phyloP scores from a whole-genome alignment of 805 yeast species.

The Monosporozyma aerobia region DNA sequence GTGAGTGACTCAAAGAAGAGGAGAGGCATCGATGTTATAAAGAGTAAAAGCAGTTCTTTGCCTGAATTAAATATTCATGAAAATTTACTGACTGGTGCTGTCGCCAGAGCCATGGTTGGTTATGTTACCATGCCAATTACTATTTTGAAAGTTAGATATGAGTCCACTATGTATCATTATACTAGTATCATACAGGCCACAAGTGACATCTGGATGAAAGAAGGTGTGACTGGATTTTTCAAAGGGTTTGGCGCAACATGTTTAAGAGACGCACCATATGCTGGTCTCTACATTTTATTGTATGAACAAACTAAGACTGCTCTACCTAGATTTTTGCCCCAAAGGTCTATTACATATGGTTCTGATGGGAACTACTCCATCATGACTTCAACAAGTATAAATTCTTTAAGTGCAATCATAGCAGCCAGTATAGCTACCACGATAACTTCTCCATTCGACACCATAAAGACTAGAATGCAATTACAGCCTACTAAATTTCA shows the following conservation, averaged over 20 bases:
- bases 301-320: conserved; percentile 66
- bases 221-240: conserved; percentile 64
- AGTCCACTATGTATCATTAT: conserved; percentile 69
- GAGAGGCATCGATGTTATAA: not conserved
- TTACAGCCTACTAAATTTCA: conserved; percentile 43
- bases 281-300: conserved; percentile 81
- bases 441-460: conserved; percentile 89
- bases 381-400: conserved; percentile 46
- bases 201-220: conserved; percentile 41
- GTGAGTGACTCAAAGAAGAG: conserved; percentile 28
- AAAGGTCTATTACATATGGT: conserved; percentile 7
- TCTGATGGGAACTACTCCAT: conserved; percentile 22
- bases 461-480: conserved; percentile 87
- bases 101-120: conserved; percentile 76
- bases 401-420: conserved; percentile 63
- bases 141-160: conserved; percentile 78
- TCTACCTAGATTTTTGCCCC: conserved; percentile 37
- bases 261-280: conserved; percentile 90
- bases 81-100: conserved; percentile 68
- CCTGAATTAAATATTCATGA: conserved; percentile 66
- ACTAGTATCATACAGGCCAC: conserved; percentile 54
- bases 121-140: conserved; percentile 91
- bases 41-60: conserved; percentile 34
- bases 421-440: conserved; percentile 79
- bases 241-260: conserved; percentile 82